Percentiles rank a stretch among this genome's conserved stretches.
These are phyloP conservation scores for Fusarium albosuccineum DNA, from an alignment of 2,329 filamentous ascomycete genomes.

Conservation along the genomic window DNA sequence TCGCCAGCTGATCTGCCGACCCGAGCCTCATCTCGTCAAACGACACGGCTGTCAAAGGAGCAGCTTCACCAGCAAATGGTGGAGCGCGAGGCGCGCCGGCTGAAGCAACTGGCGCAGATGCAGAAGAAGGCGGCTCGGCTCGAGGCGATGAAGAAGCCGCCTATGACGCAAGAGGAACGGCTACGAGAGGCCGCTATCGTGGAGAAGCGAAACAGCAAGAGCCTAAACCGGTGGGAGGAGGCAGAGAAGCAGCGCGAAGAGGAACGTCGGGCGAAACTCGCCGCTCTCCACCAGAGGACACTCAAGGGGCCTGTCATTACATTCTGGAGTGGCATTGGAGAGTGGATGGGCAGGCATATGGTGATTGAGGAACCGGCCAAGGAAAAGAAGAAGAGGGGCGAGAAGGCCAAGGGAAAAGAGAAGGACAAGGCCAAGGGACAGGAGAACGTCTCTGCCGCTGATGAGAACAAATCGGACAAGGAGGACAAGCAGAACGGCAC, in stretches of 20 bases:
- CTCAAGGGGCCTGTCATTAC: conserved; percentile 91
- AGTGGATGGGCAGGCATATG: conserved; percentile 79
- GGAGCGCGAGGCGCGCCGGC: conserved; percentile 76
- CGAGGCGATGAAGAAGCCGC: conserved; percentile 80
- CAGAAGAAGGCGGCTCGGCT: conserved; percentile 77
- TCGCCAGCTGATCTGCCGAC: conserved; percentile 67
- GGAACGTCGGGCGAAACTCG: conserved; percentile 84
- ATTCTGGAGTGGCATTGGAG: conserved; percentile 92
- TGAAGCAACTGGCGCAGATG: conserved; percentile 78
- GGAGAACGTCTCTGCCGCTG: conserved; percentile 26
- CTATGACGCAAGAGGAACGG: conserved; percentile 88
- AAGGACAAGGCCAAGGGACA: conserved; percentile 46
- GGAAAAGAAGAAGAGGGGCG: conserved; percentile 63
- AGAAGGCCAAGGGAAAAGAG: conserved; percentile 49
- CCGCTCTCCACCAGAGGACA: conserved; percentile 87
- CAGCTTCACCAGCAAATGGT: conserved; percentile 78
- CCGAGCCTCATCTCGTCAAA: conserved; percentile 69
- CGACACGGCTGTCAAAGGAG: conserved; percentile 71
- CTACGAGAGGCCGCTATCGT: conserved; percentile 85
- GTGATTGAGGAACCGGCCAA: conserved; percentile 75
- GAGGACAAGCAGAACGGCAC: conserved; percentile 17
- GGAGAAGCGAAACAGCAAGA: conserved; percentile 90
- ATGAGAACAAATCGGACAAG: conserved; percentile 26
- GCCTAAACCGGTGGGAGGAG: conserved; percentile 92
- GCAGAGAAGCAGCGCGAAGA: conserved; percentile 90